Evolutionary conservation across 2,329 filamentous ascomycete genomes (phyloP), one percentile per base, ranked within the genome.

Genomic region (Botrytis tulipae): DNA sequence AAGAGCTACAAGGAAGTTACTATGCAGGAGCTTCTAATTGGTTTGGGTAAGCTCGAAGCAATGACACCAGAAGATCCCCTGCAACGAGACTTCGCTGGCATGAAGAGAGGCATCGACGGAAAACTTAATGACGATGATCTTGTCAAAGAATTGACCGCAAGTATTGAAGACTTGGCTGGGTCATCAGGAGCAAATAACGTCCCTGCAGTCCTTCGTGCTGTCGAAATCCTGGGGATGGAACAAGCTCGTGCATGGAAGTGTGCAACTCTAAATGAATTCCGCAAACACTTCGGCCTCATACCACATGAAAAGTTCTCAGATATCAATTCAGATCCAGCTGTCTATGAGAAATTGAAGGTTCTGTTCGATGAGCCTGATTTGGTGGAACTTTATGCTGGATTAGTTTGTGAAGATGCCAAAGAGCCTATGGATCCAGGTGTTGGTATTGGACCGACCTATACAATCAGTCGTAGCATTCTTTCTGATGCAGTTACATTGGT

Each of bases 141-240:
- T 0, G 92, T 93, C 5, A 84, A 89, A n/a, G 91, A 92, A 75
- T 84, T 95, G 25, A 84, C 86, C 0, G 86, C 87, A 0, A 87
- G 89, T 37, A 88, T 94, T 54, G 93, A 96, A 80, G 92, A 96
- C 79, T 88, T 87, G 29, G 91, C 91, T 0, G 86, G 86, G 76
- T 86, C 89, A 0, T 93, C 93, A 77, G 92, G 92, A 2, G 89
- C 88, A 1, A 88, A 89, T 10, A 92, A 94, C 74, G 90, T 95
- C 0, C 93, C 93, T 0, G 85, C 87, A n/a, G 87, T 91, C 32
- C 88, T 96, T 85, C 89, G 90, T 76, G 88, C 90, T 0, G 88
- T 96, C 25, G 93, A 95, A 81, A 91, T 95, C 46, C 84, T 96
- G 18, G 93, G 93, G 48, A 95, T 96, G 74, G 84, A 93, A 70